Percentiles rank a stretch among this genome's conserved stretches.
Conservation (phyloP, 192 early-diverging fungal species). For the Glomus cerebriforme region DNA sequence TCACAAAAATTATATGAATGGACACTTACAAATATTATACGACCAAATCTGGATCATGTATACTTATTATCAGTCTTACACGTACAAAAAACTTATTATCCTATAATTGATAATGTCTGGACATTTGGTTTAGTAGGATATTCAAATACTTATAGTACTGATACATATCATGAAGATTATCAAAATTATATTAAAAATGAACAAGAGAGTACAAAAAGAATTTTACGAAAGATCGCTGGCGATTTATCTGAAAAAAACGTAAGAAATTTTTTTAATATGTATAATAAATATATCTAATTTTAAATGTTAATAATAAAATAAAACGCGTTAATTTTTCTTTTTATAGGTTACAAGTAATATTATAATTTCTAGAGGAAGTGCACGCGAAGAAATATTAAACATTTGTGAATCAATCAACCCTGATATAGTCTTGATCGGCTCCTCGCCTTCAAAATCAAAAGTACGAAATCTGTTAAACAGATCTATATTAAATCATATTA, state of each 20-base stretch:
- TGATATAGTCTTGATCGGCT: background rate
- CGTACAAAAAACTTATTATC: background rate
- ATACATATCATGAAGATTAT: background rate
- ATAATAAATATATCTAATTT: too few species aligned
- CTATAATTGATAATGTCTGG: background rate
- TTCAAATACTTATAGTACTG: background rate
- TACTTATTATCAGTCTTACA: background rate
- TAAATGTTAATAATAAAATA: too few species aligned
- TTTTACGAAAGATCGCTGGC: background rate
- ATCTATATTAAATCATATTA: background rate
- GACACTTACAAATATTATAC: background rate
- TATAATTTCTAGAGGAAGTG: background rate
- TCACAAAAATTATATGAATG: background rate
- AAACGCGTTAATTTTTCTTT: background rate
- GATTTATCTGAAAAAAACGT: background rate
- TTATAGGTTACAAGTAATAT: background rate
- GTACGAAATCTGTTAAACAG: background rate
- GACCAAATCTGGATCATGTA: background rate
- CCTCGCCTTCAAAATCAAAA: background rate
- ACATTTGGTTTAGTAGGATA: background rate
- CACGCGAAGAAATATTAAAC: background rate
- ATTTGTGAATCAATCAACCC: background rate
- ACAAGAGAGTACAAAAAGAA: background rate
- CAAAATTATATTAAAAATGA: background rate
- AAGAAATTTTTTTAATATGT: background rate